Evolutionary conservation across 2,329 filamentous ascomycete species (phyloP).

Genomic region (Bipolaris sorokiniana): DNA sequence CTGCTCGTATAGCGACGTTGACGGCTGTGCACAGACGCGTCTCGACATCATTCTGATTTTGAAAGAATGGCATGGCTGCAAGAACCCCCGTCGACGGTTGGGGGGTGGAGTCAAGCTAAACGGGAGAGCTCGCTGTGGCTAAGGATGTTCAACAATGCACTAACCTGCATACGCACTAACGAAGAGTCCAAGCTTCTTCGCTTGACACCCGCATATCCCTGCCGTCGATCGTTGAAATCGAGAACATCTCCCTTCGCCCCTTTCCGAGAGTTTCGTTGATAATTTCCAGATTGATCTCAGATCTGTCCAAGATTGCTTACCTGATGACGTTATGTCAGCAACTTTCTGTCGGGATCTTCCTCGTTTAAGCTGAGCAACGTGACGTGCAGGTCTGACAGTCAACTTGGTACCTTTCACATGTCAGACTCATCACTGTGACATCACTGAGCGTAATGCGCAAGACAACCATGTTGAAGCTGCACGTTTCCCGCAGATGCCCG

Average conservation of each 20-base stretch:
- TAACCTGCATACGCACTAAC: conserved; percentile 1
- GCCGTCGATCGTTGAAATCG: conserved; percentile 5
- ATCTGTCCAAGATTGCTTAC: neutral
- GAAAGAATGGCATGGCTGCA: conserved; percentile 30
- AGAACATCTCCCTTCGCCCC: neutral
- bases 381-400: neutral
- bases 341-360: neutral
- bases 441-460: conserved; percentile 24
- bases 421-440: conserved; percentile 28
- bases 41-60: conserved; percentile 32
- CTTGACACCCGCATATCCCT: conserved; percentile 13
- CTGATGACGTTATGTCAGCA: too few relatives aligned
- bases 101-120: conserved; percentile 14
- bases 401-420: conserved; percentile 28
- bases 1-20: conserved; percentile 34
- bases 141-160: conserved; percentile 13
- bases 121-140: conserved; percentile 15
- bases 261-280: neutral
- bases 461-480: conserved; percentile 19
- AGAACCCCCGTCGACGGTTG: conserved; percentile 15
- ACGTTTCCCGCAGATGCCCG: conserved; percentile 11
- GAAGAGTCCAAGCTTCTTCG: conserved; percentile 5
- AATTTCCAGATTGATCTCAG: neutral
- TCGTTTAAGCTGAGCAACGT: neutral
- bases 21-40: conserved; percentile 36